These are phyloP conservation scores for Claviceps sp. DNA, from an alignment of 2,329 filamentous ascomycete genomes.

Conservation along the genomic window DNA sequence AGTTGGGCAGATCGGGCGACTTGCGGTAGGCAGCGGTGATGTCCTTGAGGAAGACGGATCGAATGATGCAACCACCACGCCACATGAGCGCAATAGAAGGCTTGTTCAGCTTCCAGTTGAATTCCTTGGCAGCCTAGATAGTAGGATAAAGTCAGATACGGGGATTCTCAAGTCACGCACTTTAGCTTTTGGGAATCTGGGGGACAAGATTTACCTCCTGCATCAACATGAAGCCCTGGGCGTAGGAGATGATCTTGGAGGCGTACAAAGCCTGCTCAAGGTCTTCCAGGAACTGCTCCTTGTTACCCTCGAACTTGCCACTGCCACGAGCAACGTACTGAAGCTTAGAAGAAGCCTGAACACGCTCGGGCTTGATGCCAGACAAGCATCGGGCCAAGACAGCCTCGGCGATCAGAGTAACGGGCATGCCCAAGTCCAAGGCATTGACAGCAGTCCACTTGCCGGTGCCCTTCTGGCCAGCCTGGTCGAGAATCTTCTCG, in stretches of 20 bases:
- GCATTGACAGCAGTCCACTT: slow-evolving; percentile 99
- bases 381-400: slow-evolving; percentile 92
- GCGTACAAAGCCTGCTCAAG: slow-evolving; percentile 98
- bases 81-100: slow-evolving; percentile 99
- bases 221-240: slow-evolving; percentile 99
- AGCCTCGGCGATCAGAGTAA: slow-evolving; percentile 93
- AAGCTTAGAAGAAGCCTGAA: slow-evolving; percentile 66
- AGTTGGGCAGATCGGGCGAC: slow-evolving; percentile 90
- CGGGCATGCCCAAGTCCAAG: slow-evolving; percentile 94
- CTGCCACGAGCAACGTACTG: slow-evolving; percentile 55
- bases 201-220: slow-evolving; percentile 56
- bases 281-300: slow-evolving; percentile 86
- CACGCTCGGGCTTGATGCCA: slow-evolving; percentile 86
- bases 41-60: slow-evolving; percentile 99
- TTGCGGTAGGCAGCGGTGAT: slow-evolving; percentile 95
- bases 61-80: slow-evolving; percentile 99
- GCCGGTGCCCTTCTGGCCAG: slow-evolving; percentile 97
- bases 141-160: slow-evolving; percentile 2
- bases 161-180: background rate
- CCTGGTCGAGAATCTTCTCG: slow-evolving; percentile 98
- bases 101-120: slow-evolving; percentile 99
- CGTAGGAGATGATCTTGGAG: slow-evolving; percentile 99
- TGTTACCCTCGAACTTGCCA: slow-evolving; percentile 73
- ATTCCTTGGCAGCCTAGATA: slow-evolving; percentile 77
- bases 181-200: background rate